Evolutionary conservation across 805 yeast genomes (phyloP).

Genomic region (Geotrichum ghanense): DNA sequence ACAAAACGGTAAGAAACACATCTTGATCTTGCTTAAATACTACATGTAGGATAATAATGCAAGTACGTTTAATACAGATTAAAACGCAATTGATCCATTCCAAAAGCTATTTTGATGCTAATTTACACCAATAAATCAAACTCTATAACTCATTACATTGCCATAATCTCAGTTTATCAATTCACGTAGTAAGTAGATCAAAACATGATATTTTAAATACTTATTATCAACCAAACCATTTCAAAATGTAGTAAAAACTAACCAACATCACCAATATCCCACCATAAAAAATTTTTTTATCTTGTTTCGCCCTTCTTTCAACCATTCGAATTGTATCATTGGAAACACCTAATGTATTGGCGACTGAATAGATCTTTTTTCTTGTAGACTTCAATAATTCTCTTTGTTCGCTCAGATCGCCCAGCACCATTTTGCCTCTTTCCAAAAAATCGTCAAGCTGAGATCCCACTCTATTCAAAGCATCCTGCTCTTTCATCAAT

Average conservation of each 20-base stretch:
- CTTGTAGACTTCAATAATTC: constrained; percentile 55
- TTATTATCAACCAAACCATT: constrained; percentile 47
- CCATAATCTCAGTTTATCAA: no score
- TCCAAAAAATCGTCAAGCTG: constrained; percentile 85
- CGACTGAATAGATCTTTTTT: constrained; percentile 49
- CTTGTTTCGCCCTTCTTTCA: constrained; percentile 73
- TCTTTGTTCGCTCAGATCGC: constrained; percentile 78
- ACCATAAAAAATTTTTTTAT: constrained; percentile 76
- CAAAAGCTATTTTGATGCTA: no score
- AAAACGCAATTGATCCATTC: no score
- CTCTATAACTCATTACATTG: no score
- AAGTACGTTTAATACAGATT: no score
- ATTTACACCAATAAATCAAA: no score
- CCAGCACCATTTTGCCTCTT: constrained; percentile 78
- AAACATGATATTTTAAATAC: no score
- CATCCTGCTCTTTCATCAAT: constrained; percentile 52
- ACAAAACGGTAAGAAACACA: no score
- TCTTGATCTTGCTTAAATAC: no score
- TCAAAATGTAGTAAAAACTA: constrained; percentile 54
- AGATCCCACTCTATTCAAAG: constrained; percentile 50
- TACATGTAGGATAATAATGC: no score
- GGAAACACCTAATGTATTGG: constrained; percentile 78
- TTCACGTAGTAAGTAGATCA: no score
- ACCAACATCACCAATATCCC: constrained; percentile 53
- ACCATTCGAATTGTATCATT: constrained; percentile 70